These are phyloP conservation scores for Sphagnum fallax DNA, from an alignment of 228 moss, liverwort and hornwort species.

Conservation along the genomic window DNA sequence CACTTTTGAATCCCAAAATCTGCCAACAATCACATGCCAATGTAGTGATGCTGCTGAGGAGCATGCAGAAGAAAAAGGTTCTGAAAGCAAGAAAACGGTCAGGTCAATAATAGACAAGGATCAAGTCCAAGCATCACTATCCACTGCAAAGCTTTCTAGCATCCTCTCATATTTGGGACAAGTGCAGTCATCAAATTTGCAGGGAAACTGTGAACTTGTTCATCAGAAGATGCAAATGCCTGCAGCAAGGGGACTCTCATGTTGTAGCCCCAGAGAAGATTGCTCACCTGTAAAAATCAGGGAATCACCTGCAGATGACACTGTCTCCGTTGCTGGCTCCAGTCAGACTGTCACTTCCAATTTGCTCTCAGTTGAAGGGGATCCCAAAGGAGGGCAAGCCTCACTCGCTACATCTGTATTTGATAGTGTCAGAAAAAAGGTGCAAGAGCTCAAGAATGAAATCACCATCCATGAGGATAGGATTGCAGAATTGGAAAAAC, in stretches of 20 bases:
- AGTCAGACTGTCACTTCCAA: slow-evolving; percentile 60
- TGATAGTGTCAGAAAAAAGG: slow-evolving; percentile 79
- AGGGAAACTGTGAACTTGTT: slow-evolving; percentile 30
- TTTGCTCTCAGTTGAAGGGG: slow-evolving; percentile 33
- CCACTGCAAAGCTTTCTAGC: slow-evolving; percentile 75
- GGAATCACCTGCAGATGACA: slow-evolving; percentile 72
- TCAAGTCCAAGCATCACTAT: slow-evolving; percentile 60
- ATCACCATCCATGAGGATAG: slow-evolving; percentile 48
- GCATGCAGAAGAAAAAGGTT: slow-evolving; percentile 9
- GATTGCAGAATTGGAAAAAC: slow-evolving; percentile 31
- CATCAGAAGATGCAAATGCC: slow-evolving; percentile 6
- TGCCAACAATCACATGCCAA: slow-evolving; percentile 2
- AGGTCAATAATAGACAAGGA: neutral
- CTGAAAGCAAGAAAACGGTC: too few species aligned
- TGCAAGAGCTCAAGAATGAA: slow-evolving; percentile 65
- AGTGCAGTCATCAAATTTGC: slow-evolving; percentile 74
- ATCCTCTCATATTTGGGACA: slow-evolving; percentile 89
- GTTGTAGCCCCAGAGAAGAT: slow-evolving; percentile 31
- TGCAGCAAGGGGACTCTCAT: slow-evolving; percentile 17
- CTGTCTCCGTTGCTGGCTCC: slow-evolving; percentile 63
- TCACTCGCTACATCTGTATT: slow-evolving; percentile 62
- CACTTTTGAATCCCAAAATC: too few species aligned
- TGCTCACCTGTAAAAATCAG: slow-evolving; percentile 66
- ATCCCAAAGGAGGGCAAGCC: slow-evolving; percentile 15
- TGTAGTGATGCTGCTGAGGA: slow-evolving; percentile 15